These are phyloP conservation scores for Mortierella sp. DNA, from an alignment of 371 early-diverging fungal genomes.

Conservation along the genomic window DNA sequence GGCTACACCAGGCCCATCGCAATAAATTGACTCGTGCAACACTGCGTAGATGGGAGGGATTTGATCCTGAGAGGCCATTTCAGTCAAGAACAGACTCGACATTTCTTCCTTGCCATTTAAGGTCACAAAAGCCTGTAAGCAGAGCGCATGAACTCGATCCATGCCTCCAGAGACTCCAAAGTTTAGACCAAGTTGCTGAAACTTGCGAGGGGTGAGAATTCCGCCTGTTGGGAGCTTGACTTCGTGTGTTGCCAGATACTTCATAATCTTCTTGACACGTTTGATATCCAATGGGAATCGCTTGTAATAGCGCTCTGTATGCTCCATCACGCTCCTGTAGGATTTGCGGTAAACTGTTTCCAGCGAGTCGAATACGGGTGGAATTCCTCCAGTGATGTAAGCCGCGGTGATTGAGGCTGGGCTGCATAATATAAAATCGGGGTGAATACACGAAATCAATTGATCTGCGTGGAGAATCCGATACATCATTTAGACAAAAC, in stretches of 20 bases:
- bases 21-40: conserved; percentile 80
- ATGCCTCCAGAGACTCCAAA: conserved; percentile 81
- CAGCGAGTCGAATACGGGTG: conserved; percentile 73
- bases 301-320: conserved; percentile 74
- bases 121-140: conserved; percentile 65
- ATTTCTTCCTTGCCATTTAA: conserved; percentile 64
- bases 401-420: conserved; percentile 76
- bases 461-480: not conserved
- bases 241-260: conserved; percentile 61
- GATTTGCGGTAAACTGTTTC: conserved; percentile 74
- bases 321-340: conserved; percentile 71
- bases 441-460: not conserved
- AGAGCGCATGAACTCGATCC: conserved; percentile 70
- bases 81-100: conserved; percentile 64
- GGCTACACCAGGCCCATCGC: conserved; percentile 65
- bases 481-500: not conserved
- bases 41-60: conserved; percentile 72
- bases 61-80: conserved; percentile 46
- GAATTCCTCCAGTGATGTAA: conserved; percentile 82
- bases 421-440: conserved; percentile 37
- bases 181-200: conserved; percentile 77
- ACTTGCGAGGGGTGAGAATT: conserved; percentile 73
- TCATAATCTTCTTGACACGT: conserved; percentile 72
- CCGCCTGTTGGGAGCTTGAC: conserved; percentile 77
- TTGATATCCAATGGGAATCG: conserved; percentile 73